A percentile compares a stretch with the other conserved stretches of the same genome.
Evolutionary conservation across 2,329 filamentous ascomycete species (phyloP).

Genomic region (Paecilomyces sp.): DNA sequence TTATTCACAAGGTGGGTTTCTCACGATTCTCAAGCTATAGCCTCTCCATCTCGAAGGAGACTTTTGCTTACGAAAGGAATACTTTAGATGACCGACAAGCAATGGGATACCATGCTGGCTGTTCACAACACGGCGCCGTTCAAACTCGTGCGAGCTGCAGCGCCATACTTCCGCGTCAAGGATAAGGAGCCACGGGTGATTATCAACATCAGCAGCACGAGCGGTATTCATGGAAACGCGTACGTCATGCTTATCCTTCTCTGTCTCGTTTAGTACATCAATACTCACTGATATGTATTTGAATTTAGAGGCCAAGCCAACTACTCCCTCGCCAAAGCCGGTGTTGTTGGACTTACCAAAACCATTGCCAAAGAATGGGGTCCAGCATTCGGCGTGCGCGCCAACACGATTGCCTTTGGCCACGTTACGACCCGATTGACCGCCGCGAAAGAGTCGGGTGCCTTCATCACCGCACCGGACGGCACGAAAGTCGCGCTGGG

Average conservation of each 20-base stretch:
- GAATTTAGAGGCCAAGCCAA: slow-evolving; percentile 65
- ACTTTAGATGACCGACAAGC: slow-evolving; percentile 68
- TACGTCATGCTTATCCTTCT: slow-evolving; percentile 14
- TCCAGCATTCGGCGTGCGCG: slow-evolving; percentile 69
- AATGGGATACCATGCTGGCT: slow-evolving; percentile 82
- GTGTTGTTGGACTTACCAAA: slow-evolving; percentile 74
- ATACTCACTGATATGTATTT: not conserved
- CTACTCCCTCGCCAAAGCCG: slow-evolving; percentile 79
- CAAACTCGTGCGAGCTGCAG: slow-evolving; percentile 69
- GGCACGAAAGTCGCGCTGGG: slow-evolving; percentile 69
- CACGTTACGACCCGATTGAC: slow-evolving; percentile 74
- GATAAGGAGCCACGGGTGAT: slow-evolving; percentile 73
- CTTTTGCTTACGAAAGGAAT: not conserved
- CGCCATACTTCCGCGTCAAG: slow-evolving; percentile 80
- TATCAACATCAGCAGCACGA: slow-evolving; percentile 78
- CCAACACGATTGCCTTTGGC: slow-evolving; percentile 80
- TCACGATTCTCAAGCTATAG: not conserved
- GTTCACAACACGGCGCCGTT: slow-evolving; percentile 83
- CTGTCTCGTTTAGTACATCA: not conserved
- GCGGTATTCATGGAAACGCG: slow-evolving; percentile 76
- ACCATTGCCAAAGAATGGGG: slow-evolving; percentile 93
- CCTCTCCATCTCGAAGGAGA: not conserved
- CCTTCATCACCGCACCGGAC: slow-evolving; percentile 67
- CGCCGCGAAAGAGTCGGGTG: slow-evolving; percentile 75
- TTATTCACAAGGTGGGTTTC: slow-evolving; percentile 65